phyloP scores from a whole-genome alignment of 2,329 filamentous ascomycete genomes.

The Corynespora cassiicola region DNA sequence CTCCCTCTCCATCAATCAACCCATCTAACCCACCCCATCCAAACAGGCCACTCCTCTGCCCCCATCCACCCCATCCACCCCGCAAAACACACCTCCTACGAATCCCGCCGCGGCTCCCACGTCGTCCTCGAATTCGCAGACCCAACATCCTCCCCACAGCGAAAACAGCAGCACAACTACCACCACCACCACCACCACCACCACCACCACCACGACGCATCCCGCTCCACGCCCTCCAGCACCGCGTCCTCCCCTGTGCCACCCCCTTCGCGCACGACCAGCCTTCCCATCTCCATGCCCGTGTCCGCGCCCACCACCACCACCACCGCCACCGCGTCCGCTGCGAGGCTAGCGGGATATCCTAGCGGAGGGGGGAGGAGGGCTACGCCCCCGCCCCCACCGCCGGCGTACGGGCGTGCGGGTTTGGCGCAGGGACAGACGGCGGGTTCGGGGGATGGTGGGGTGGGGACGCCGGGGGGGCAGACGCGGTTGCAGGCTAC shows the following conservation, averaged over 20 bases:
- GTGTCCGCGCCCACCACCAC: too few species aligned
- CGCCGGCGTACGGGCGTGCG: not conserved
- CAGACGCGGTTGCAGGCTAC: conserved; percentile 31
- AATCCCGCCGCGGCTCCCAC: conserved; percentile 18
- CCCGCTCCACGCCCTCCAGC: too few species aligned
- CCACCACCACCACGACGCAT: too few species aligned
- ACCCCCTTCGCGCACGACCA: too few species aligned
- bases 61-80: conserved; percentile 2
- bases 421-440: too few species aligned
- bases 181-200: not conserved
- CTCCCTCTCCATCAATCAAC: not conserved
- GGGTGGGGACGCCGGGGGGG: not conserved
- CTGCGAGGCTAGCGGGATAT: not conserved
- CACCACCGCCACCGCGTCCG: not conserved
- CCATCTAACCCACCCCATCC: not conserved
- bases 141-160: conserved; percentile 15
- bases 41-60: conserved; percentile 18
- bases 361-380: too few species aligned
- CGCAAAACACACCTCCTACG: conserved; percentile 19
- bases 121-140: conserved; percentile 31
- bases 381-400: too few species aligned
- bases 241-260: too few species aligned
- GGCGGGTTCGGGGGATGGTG: not conserved
- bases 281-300: too few species aligned
- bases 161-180: conserved; percentile 1